phyloP scores from a whole-genome alignment of 1,284 basidiomycete genomes.

The Psilocybe mexicana region DNA sequence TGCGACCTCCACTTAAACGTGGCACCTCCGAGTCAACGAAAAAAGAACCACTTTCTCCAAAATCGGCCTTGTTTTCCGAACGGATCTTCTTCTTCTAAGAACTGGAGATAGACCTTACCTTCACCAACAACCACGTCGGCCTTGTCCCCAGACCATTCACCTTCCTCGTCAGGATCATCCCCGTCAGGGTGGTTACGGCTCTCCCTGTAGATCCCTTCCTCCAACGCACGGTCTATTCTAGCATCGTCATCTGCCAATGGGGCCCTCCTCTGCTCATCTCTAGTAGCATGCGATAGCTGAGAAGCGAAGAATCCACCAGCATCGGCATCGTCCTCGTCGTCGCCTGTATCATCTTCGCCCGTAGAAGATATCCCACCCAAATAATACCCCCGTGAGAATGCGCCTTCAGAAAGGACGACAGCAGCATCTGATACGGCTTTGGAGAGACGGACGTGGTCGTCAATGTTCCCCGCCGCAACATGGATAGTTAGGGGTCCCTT shows the following conservation, averaged over 20 bases:
- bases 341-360: slow-evolving; percentile 2
- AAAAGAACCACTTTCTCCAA: slow-evolving; percentile 12
- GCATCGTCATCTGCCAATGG: not conserved
- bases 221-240: not conserved
- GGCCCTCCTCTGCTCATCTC: not conserved
- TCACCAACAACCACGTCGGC: slow-evolving; percentile 21
- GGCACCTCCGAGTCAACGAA: not conserved
- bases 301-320: not conserved
- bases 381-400: slow-evolving; percentile 21
- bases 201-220: not conserved
- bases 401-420: slow-evolving; percentile 22
- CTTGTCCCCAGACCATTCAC: slow-evolving; percentile 22
- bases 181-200: not conserved
- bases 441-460: slow-evolving; percentile 21
- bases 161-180: slow-evolving; percentile 4
- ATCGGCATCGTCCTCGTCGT: slow-evolving; percentile 1
- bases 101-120: slow-evolving; percentile 23
- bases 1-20: not conserved
- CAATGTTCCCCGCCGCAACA: slow-evolving; percentile 24
- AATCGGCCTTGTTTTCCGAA: slow-evolving; percentile 15
- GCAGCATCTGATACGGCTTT: slow-evolving; percentile 13
- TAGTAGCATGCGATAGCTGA: not conserved
- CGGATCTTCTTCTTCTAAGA: slow-evolving; percentile 21
- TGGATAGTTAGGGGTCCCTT: slow-evolving; percentile 25
- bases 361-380: slow-evolving; percentile 15